phyloP scores from a whole-genome alignment of 2,329 filamentous ascomycete species.

The Xylaria sp. region DNA sequence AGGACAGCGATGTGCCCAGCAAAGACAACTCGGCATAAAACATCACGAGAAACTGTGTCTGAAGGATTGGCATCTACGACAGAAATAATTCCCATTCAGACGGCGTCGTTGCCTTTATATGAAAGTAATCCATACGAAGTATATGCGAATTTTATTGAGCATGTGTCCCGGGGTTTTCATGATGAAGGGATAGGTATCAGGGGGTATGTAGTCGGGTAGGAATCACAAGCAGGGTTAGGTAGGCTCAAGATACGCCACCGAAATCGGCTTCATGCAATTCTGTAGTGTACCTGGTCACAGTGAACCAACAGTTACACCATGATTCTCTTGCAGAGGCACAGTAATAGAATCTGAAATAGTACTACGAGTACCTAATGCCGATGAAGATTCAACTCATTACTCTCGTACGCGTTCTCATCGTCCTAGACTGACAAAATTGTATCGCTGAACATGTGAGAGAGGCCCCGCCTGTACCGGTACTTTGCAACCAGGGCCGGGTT shows the following conservation, averaged over 20 bases:
- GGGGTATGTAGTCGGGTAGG: too few species aligned
- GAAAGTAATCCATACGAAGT: background rate
- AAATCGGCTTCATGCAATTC: background rate
- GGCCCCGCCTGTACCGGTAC: too few species aligned
- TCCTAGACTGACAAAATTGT: too few species aligned
- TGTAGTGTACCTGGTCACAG: background rate
- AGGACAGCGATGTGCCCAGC: slow-evolving; percentile 8
- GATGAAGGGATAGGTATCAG: background rate
- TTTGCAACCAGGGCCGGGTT: too few species aligned
- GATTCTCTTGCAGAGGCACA: too few species aligned
- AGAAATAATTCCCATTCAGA: slow-evolving; percentile 1
- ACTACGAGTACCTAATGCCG: too few species aligned
- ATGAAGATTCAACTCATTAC: too few species aligned
- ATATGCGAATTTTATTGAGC: background rate
- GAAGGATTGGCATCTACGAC: slow-evolving; percentile 9
- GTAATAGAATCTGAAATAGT: too few species aligned
- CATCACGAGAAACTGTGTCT: slow-evolving; percentile 4
- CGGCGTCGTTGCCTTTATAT: background rate
- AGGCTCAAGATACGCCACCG: background rate
- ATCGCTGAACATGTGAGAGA: too few species aligned
- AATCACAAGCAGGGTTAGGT: too few species aligned
- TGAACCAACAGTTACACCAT: too few species aligned
- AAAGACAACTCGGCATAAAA: slow-evolving; percentile 8
- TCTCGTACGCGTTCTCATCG: too few species aligned
- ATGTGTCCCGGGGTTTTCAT: background rate